Conservation (phyloP, 768 basidiomycete genomes). For the Trametes maxima region DNA sequence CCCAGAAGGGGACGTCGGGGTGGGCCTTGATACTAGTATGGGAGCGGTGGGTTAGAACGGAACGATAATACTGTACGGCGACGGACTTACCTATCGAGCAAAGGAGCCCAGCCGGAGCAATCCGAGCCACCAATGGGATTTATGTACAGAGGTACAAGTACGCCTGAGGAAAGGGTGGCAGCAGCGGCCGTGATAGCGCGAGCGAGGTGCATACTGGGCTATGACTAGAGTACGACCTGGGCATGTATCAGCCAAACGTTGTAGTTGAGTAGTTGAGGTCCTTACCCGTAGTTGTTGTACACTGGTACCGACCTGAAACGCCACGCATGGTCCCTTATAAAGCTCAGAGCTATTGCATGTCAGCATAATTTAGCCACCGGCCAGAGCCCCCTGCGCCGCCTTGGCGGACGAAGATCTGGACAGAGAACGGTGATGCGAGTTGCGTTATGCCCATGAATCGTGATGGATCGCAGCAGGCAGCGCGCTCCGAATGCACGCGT, state of each 20-base stretch:
- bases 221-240: background rate
- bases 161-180: slow-evolving; percentile 13
- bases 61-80: background rate
- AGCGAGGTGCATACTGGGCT: background rate
- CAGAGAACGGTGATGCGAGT: no score
- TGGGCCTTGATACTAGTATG: slow-evolving; percentile 34
- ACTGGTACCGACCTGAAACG: no score
- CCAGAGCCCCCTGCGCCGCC: no score
- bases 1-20: slow-evolving; percentile 32
- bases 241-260: background rate
- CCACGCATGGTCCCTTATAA: no score
- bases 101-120: slow-evolving; percentile 10
- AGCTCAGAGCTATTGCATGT: no score
- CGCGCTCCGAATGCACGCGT: no score
- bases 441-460: no score
- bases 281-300: background rate
- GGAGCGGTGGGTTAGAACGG: no score
- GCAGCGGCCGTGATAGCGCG: background rate
- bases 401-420: no score
- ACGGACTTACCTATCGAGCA: slow-evolving; percentile 1
- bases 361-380: no score
- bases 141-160: slow-evolving; percentile 16
- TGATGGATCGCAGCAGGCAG: no score
- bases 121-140: slow-evolving; percentile 1
- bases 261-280: background rate